Percentiles rank a stretch among this genome's conserved stretches.
Evolutionary conservation across 129 eudicot genomes (phyloP).

Genomic region (Glebionis coronaria): DNA sequence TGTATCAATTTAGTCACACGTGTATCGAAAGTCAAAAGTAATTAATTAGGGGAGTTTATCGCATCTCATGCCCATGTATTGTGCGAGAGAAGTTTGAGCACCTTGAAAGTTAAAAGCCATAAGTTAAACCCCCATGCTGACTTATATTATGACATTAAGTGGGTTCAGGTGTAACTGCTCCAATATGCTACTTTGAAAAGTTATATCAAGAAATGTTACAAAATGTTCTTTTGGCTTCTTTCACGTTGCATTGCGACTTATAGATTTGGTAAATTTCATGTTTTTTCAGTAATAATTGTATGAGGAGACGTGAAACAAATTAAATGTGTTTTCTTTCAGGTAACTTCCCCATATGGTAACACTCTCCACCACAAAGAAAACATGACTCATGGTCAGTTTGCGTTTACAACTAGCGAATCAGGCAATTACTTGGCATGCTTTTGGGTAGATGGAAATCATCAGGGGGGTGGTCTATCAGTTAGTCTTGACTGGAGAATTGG

Average conservation of each 20-base stretch:
- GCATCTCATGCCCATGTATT: too few species aligned
- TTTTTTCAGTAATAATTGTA: not conserved
- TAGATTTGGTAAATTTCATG: not conserved
- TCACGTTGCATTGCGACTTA: not conserved
- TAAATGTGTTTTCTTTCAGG: slow-evolving; percentile 38
- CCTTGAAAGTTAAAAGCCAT: too few species aligned
- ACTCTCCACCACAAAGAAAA: slow-evolving; percentile 74
- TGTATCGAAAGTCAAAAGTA: too few species aligned
- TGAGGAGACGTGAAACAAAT: slow-evolving; percentile 16
- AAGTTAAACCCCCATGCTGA: too few species aligned
- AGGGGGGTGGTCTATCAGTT: slow-evolving; percentile 40
- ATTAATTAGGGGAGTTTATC: too few species aligned
- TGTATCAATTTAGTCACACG: too few species aligned
- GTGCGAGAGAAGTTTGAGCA: too few species aligned
- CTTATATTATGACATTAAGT: too few species aligned
- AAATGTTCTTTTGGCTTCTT: not conserved
- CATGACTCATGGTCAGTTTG: slow-evolving; percentile 80
- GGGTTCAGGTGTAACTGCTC: too few species aligned
- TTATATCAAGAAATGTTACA: not conserved
- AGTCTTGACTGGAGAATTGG: slow-evolving; percentile 92
- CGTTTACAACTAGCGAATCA: slow-evolving; percentile 76
- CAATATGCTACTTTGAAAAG: too few species aligned
- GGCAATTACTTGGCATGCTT: slow-evolving; percentile 88
- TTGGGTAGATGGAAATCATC: slow-evolving; percentile 51
- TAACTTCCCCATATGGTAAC: slow-evolving; percentile 90